These are phyloP conservation scores for Centaurea solstitialis DNA, from an alignment of 129 eudicot species.

Conservation along the genomic window DNA sequence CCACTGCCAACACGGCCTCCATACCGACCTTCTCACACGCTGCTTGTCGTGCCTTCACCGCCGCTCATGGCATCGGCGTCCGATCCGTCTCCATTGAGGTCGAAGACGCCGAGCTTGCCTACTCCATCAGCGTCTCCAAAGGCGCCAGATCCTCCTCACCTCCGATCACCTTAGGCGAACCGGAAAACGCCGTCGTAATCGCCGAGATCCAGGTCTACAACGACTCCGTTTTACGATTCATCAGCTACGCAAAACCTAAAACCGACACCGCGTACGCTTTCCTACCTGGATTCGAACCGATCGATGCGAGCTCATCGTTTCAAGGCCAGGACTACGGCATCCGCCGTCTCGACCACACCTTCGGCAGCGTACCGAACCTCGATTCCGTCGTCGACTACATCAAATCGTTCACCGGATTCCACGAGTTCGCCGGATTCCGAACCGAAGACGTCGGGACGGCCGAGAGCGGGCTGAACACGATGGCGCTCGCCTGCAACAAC, in stretches of 20 bases:
- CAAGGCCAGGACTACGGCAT: conserved; percentile 54
- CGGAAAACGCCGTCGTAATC: conserved; percentile 16
- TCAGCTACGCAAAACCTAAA: conserved; percentile 39
- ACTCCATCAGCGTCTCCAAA: conserved; percentile 38
- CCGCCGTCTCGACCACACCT: conserved; percentile 73
- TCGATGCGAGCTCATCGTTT: conserved; percentile 19
- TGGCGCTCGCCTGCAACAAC: conserved; percentile 61
- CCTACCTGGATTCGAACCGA: conserved; percentile 61
- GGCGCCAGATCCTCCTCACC: conserved; percentile 56
- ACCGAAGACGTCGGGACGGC: conserved; percentile 82
- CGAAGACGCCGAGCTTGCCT: conserved; percentile 60
- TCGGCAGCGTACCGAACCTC: conserved; percentile 72
- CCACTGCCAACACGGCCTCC: conserved; percentile 37
- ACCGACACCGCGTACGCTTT: conserved; percentile 15
- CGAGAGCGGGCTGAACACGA: conserved; percentile 84
- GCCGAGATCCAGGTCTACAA: conserved; percentile 72
- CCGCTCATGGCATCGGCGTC: conserved; percentile 84
- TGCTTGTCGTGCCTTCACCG: conserved; percentile 41
- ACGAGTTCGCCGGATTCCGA: conserved; percentile 69
- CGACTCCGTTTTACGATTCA: conserved; percentile 62
- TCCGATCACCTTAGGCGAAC: conserved; percentile 31
- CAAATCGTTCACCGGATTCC: conserved; percentile 84
- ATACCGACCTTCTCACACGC: conserved; percentile 58
- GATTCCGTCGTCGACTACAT: conserved; percentile 59
- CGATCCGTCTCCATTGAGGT: conserved; percentile 77